These are phyloP conservation scores for Sclerotinia nivalis DNA, from an alignment of 2,329 filamentous ascomycete species.

Conservation along the genomic window DNA sequence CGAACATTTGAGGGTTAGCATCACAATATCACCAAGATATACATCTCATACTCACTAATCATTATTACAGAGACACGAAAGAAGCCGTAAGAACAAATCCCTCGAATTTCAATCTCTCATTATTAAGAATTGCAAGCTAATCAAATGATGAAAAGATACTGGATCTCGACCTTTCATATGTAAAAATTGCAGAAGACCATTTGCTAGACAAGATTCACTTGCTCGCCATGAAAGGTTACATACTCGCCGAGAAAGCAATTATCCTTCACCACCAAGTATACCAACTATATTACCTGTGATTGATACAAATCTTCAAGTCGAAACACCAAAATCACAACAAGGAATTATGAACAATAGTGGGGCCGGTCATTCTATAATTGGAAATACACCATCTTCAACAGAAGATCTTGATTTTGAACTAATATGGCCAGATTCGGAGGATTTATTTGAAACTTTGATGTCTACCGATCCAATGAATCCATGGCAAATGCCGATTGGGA, in stretches of 20 bases:
- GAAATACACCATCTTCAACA: constrained; percentile 22
- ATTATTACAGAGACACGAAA: constrained; percentile 13
- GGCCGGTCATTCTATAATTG: constrained; percentile 4
- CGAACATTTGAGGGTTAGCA: constrained; percentile 44
- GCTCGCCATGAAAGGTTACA: constrained; percentile 48
- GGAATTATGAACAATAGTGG: neutral
- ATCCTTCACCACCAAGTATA: constrained; percentile 26
- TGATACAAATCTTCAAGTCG: constrained; percentile 5
- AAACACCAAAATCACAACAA: constrained; percentile 8
- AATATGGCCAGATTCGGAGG: constrained; percentile 49
- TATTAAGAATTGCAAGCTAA: constrained; percentile 31
- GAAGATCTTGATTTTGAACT: constrained; percentile 43
- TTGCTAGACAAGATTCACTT: constrained; percentile 48
- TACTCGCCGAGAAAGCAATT: constrained; percentile 34
- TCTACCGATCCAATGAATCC: constrained; percentile 44
- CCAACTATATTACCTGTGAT: constrained; percentile 20
- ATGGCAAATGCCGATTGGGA: constrained; percentile 47
- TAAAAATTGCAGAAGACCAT: constrained; percentile 45
- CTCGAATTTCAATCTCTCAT: neutral
- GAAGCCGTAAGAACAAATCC: constrained; percentile 18
- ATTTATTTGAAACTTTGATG: constrained; percentile 48
- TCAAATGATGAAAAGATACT: constrained; percentile 26
- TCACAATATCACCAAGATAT: neutral
- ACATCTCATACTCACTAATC: constrained; percentile 15
- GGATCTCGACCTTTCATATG: constrained; percentile 43